Conservation (phyloP, 164 flowering plant species). For the Warburgia ugandensis region DNA sequence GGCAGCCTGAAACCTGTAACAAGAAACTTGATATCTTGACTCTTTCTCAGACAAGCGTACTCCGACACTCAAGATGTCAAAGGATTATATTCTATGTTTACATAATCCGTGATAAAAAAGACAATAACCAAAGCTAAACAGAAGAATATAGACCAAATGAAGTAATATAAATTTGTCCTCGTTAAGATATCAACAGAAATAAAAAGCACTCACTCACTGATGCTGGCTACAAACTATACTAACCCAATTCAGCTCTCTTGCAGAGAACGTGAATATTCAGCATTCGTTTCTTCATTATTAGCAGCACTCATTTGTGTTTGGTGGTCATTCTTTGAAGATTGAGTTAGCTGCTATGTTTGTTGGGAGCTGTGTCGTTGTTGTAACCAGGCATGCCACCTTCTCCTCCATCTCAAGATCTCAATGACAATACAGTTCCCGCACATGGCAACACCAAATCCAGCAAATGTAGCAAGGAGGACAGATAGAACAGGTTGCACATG, state of each 20-base stretch:
- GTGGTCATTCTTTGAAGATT: constrained; percentile 17
- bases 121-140: no score
- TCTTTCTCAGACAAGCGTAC: no score
- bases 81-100: no score
- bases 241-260: background rate
- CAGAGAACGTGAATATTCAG: background rate
- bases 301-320: constrained; percentile 4
- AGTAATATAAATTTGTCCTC: no score
- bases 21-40: no score
- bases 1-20: no score
- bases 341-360: constrained; percentile 12
- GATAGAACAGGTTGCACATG: constrained; percentile 63
- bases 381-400: constrained; percentile 22
- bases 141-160: no score
- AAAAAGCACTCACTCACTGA: no score
- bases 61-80: no score
- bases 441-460: constrained; percentile 85
- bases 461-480: constrained; percentile 74
- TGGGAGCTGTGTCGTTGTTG: constrained; percentile 23
- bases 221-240: no score
- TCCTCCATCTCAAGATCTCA: constrained; percentile 66
- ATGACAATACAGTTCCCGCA: constrained; percentile 63
- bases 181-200: no score
- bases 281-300: constrained; percentile 2
- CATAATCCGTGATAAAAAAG: no score